Base-by-base conservation (phyloP, 345 rosid species). In the Kernera saxatilis region DNA sequence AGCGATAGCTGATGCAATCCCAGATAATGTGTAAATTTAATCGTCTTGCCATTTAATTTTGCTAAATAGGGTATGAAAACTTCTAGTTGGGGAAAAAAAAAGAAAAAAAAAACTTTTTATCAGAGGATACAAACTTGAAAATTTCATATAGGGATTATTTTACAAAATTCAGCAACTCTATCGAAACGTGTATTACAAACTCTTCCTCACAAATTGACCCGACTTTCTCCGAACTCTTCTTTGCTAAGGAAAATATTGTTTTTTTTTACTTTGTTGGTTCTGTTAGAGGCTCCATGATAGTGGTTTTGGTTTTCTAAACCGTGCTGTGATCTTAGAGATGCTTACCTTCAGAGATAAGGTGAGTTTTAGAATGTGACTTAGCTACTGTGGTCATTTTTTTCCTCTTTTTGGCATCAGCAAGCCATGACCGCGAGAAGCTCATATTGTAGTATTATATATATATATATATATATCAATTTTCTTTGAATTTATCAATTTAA, bases 321-420 rank as follows among this genome's bases (percentile, higher is more conserved):
- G 2, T 23, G 1, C 23, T 54, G 43, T 27, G 35, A 54, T 29
- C 44, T 3, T 44, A 57, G 30, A 71, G 44, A 64, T 69, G 59
- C 57, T 57, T 58, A 19, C 11, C 2, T 6, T 53, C 22, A 25
- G 3, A 18, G 35, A 25, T 12, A 12, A 48, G 7, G 17, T 39
- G 33, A 30, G 53, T 29, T 41, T 25, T 8, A 45, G 29, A 41
- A 18, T 40, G 27, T 64, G 29, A 14, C 33, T 30, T 27, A 46
- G 59, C 59, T 74, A 33, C 33, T 45, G 33, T 64, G 43, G 11
- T 6, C 15, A 1, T 46, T 13, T 40, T 19, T 5, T 10, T 33
- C 19, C 9, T 37, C 22, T 51, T 41, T 3, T 52, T 53, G 72
- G 46, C 29, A 22, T 78, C 39, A 94, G 99, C 88, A 79, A 91